A percentile compares a stretch with the other conserved stretches of the same genome.
These are phyloP conservation scores for Amylocystis lapponica DNA, from an alignment of 768 basidiomycete species.

Conservation along the genomic window DNA sequence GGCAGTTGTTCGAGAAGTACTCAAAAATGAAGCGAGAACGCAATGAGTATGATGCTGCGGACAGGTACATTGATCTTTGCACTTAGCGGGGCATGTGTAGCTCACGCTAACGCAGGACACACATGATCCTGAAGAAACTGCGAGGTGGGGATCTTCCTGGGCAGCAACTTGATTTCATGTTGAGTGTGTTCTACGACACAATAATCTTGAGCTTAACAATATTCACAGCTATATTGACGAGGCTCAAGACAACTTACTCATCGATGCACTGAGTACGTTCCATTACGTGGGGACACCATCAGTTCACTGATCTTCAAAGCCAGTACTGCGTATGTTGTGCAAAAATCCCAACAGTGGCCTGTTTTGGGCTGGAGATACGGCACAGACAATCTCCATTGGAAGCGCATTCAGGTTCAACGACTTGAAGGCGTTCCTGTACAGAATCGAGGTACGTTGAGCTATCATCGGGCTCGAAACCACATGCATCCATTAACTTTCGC, in stretches of 20 bases:
- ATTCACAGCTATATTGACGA: constrained; percentile 64
- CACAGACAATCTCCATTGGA: constrained; percentile 70
- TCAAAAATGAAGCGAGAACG: constrained; percentile 38
- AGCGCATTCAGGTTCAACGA: constrained; percentile 70
- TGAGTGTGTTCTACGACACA: constrained; percentile 19
- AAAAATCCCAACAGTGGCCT: constrained; percentile 4
- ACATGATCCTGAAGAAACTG: constrained; percentile 39
- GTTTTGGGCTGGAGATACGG: constrained; percentile 52
- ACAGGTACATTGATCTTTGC: constrained; percentile 36
- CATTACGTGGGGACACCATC: no score
- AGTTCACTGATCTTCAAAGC: not conserved
- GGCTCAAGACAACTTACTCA: constrained; percentile 58
- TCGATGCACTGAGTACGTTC: constrained; percentile 51
- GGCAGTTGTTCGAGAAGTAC: constrained; percentile 50
- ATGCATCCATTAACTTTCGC: no score
- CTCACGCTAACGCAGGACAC: constrained; percentile 39
- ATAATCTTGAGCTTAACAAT: no score
- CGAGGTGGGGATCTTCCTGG: constrained; percentile 28
- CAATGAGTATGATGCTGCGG: constrained; percentile 54
- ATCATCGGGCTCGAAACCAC: not conserved
- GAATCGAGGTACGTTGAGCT: constrained; percentile 41
- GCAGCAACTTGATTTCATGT: constrained; percentile 51
- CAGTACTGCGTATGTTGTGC: not conserved
- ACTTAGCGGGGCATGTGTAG: not conserved
- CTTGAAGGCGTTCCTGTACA: constrained; percentile 59